A percentile compares a stretch with the other conserved stretches of the same genome.
These are phyloP conservation scores for Chaetothyriales sp. DNA, from an alignment of 2,329 filamentous ascomycete genomes.

Conservation along the genomic window DNA sequence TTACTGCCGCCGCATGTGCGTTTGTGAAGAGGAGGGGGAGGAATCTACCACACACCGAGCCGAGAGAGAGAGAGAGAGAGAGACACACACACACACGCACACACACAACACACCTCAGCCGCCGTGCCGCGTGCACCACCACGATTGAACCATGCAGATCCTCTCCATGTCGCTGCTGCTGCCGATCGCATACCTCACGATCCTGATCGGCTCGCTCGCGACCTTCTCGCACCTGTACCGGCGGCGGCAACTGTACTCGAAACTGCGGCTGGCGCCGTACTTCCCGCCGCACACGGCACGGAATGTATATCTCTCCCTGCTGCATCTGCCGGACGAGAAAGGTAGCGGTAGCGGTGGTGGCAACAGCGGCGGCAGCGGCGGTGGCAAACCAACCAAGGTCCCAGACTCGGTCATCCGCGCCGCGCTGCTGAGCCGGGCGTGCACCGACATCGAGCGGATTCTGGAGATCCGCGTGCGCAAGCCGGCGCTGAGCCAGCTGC, in stretches of 20 bases:
- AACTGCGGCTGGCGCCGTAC: slow-evolving; percentile 81
- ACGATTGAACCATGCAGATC: background rate
- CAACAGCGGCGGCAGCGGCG: too few relatives aligned
- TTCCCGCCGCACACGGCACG: slow-evolving; percentile 81
- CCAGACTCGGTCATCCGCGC: slow-evolving; percentile 79
- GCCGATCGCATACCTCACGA: slow-evolving; percentile 75
- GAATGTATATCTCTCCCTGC: slow-evolving; percentile 83
- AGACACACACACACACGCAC: too few relatives aligned
- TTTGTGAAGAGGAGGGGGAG: too few relatives aligned
- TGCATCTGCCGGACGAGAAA: slow-evolving; percentile 53
- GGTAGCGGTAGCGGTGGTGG: slow-evolving; percentile 24
- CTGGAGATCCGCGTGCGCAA: slow-evolving; percentile 80
- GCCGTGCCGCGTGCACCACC: background rate
- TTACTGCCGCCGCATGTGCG: too few relatives aligned
- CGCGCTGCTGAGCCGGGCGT: slow-evolving; percentile 72
- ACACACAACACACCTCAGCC: too few relatives aligned
- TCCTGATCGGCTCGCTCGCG: slow-evolving; percentile 73
- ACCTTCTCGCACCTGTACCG: slow-evolving; percentile 89
- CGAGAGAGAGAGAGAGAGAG: too few relatives aligned
- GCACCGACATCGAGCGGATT: slow-evolving; percentile 84
- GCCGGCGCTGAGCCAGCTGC: slow-evolving; percentile 63
- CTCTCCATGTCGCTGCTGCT: slow-evolving; percentile 52
- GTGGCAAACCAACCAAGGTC: slow-evolving; percentile 51
- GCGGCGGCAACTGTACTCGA: slow-evolving; percentile 72
- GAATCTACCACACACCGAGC: too few relatives aligned